Evolutionary conservation across 306 rosid species (phyloP), one percentile per base, ranked within the genome.

Genomic region (Leucaena leucocephala): DNA sequence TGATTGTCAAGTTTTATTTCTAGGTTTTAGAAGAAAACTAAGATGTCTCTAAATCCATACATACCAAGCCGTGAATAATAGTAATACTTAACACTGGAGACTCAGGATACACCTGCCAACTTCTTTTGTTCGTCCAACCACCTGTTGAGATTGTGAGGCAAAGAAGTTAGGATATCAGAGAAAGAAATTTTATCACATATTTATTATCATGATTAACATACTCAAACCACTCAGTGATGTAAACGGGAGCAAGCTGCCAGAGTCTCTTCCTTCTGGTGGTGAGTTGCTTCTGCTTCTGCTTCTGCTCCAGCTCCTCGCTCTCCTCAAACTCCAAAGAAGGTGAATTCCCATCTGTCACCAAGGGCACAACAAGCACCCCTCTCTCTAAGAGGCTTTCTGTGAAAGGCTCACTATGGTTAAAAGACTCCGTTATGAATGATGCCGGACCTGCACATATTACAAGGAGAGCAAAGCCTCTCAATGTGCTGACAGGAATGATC

Each of bases 111-210:
- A 67, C 91, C 88, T 21, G 99, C 96, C 83, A 91, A 46, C 86
- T 81, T 93, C 89, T 95, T 95, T 82, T 95, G 97, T 35, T 95
- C 98, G 63, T 90, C 91, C 78, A 95, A 72, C 98, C 98, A 95
- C 80, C 98, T 95, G 59, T 65, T 34, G 49, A 76, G 49, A 70
- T 80, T 59, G 75, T 7, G 62, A 39, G 63, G 54, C 35, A 57
- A 35, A 27, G 19, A 49, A 64, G n/a, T 0, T 7, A 40, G 59
- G 21, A 55, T 59, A 54, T 35, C 22, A 45, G 36, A 81, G 34
- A 12, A 65, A 45, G 21, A 81, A 64, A 73, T 35, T 62, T 68
- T 68, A 50, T 21, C 69, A 69, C 52, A 21, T 15, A 66, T 4
- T 63, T 67, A 54, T 6, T 49, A 62, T 69, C 7, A 7, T 36